These are phyloP conservation scores for Amylocystis lapponica DNA, from an alignment of 768 basidiomycete genomes.

Conservation along the genomic window DNA sequence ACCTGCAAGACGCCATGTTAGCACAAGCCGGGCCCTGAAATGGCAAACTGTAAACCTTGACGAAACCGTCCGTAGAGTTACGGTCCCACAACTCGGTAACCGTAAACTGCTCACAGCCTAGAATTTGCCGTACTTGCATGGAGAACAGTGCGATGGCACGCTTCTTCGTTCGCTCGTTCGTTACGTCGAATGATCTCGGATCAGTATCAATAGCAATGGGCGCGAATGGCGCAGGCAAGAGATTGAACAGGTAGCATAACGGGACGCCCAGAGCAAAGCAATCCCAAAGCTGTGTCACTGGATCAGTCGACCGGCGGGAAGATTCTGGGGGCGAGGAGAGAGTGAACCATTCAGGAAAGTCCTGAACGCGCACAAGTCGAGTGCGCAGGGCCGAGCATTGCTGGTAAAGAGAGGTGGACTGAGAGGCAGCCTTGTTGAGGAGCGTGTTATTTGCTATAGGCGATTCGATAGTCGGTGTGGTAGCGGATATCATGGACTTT, in stretches of 20 bases:
- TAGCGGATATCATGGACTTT: slow-evolving; percentile 36
- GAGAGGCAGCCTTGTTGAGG: slow-evolving; percentile 87
- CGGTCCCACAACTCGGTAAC: slow-evolving; percentile 88
- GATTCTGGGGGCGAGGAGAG: slow-evolving; percentile 45
- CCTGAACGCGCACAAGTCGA: slow-evolving; percentile 72
- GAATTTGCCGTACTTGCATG: slow-evolving; percentile 76
- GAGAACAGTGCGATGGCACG: slow-evolving; percentile 87
- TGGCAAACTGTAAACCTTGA: slow-evolving; percentile 61
- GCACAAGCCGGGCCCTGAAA: slow-evolving; percentile 1
- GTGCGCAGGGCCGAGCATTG: slow-evolving; percentile 78
- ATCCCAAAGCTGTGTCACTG: slow-evolving; percentile 92
- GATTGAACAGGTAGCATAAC: slow-evolving; percentile 95
- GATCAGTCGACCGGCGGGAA: slow-evolving; percentile 75
- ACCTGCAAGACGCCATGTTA: slow-evolving; percentile 44
- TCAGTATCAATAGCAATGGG: slow-evolving; percentile 57
- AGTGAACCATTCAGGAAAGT: slow-evolving; percentile 66
- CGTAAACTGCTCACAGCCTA: slow-evolving; percentile 77
- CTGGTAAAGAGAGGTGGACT: slow-evolving; percentile 86
- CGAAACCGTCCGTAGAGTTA: slow-evolving; percentile 88
- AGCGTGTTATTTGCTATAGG: slow-evolving; percentile 77
- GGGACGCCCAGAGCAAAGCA: slow-evolving; percentile 90
- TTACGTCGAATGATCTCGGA: slow-evolving; percentile 54
- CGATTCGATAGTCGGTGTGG: slow-evolving; percentile 64
- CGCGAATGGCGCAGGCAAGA: slow-evolving; percentile 50
- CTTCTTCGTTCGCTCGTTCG: slow-evolving; percentile 83